These are phyloP conservation scores for Holtermanniella nyarrowii DNA, from an alignment of 768 basidiomycete species.

Conservation along the genomic window DNA sequence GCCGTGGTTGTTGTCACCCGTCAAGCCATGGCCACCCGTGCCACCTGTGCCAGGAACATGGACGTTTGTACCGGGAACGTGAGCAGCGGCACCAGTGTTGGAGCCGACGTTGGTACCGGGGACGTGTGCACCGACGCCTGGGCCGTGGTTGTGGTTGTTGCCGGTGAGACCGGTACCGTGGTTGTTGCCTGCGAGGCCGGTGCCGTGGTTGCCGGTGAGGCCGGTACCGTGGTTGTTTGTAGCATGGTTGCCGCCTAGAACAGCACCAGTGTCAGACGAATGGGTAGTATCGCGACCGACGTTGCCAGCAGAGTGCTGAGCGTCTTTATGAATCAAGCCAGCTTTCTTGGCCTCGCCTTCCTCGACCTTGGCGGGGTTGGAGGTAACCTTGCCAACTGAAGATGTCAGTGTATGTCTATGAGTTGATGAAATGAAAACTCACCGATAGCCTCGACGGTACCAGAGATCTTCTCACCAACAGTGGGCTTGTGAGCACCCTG, in stretches of 20 bases:
- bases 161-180: neutral
- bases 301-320: neutral
- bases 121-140: neutral
- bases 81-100: neutral
- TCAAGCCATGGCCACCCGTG: neutral
- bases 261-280: neutral
- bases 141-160: neutral
- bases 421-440: neutral
- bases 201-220: neutral
- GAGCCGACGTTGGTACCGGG: neutral
- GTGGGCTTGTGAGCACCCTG: constrained; percentile 13
- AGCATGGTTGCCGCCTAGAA: neutral
- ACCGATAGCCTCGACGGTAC: constrained; percentile 12
- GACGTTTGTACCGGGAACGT: neutral
- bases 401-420: neutral
- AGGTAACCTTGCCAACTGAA: constrained; percentile 23
- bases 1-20: neutral
- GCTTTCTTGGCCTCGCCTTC: neutral
- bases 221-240: neutral
- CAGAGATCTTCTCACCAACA: constrained; percentile 15
- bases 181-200: neutral
- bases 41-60: neutral
- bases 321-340: neutral
- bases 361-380: constrained; percentile 24
- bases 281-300: neutral